These are phyloP conservation scores for Naematelia encephala DNA, from an alignment of 768 basidiomycete genomes.

Conservation along the genomic window DNA sequence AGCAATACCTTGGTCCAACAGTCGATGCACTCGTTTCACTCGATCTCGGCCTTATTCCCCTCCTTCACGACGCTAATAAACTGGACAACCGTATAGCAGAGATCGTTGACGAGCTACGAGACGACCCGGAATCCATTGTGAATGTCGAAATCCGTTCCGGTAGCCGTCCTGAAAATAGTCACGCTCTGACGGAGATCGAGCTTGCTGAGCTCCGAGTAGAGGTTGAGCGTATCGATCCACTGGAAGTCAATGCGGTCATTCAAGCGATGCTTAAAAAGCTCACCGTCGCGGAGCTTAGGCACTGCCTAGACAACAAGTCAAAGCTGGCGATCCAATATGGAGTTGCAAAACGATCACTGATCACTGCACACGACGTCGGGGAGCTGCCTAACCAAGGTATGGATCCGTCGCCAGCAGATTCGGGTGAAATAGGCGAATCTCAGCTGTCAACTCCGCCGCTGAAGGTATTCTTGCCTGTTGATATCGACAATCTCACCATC, in stretches of 20 bases:
- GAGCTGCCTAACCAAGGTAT: background rate
- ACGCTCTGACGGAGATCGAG: background rate
- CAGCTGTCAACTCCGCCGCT: background rate
- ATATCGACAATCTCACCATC: slow-evolving; percentile 3
- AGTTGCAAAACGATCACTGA: slow-evolving; percentile 16
- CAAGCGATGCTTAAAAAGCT: slow-evolving; percentile 15
- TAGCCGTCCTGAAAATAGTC: background rate
- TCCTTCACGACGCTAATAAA: slow-evolving; percentile 18
- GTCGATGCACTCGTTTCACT: slow-evolving; percentile 17
- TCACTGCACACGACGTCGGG: background rate
- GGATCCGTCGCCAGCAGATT: background rate
- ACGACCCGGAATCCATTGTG: slow-evolving; percentile 3
- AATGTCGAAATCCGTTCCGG: background rate
- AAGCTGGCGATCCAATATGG: slow-evolving; percentile 17
- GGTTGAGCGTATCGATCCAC: slow-evolving; percentile 23
- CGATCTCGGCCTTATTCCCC: slow-evolving; percentile 25
- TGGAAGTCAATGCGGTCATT: slow-evolving; percentile 19
- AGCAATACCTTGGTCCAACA: slow-evolving; percentile 1
- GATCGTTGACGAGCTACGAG: slow-evolving; percentile 12
- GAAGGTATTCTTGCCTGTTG: background rate
- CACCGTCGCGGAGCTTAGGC: slow-evolving; percentile 5
- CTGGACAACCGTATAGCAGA: slow-evolving; percentile 22
- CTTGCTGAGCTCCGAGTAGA: slow-evolving; percentile 11
- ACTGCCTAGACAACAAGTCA: slow-evolving; percentile 2
- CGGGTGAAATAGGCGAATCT: background rate